Conservation (phyloP, 2,329 filamentous ascomycete species). For the Diaporthe citri region DNA sequence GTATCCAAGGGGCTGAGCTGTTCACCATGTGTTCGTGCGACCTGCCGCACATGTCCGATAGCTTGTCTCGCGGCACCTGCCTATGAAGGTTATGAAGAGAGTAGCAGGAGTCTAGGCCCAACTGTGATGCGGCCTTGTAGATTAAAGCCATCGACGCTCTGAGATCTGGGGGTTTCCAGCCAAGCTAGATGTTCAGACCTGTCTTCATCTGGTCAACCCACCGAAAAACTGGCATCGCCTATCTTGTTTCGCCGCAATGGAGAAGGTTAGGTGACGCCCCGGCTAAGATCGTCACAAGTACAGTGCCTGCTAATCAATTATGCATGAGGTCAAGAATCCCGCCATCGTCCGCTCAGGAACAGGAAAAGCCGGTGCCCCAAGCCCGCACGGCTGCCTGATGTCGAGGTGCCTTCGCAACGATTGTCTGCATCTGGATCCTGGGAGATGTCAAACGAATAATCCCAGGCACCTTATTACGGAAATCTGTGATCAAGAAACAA, state of each 20-base stretch:
- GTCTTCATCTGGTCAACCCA: not conserved
- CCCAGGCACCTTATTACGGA: not conserved
- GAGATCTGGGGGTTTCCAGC: not conserved
- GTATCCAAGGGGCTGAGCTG: not conserved
- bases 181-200: too few species aligned
- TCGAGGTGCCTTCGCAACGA: constrained; percentile 14
- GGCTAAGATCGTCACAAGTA: not conserved
- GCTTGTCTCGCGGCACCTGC: not conserved
- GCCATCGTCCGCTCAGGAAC: not conserved
- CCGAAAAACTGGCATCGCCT: not conserved
- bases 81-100: not conserved
- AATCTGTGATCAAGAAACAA: not conserved
- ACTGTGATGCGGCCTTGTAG: not conserved
- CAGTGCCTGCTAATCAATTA: not conserved
- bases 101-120: not conserved
- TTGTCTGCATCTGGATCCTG: constrained; percentile 13
- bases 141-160: not conserved
- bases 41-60: not conserved
- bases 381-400: constrained; percentile 21
- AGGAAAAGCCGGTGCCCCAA: not conserved
- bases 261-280: constrained; percentile 9
- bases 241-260: not conserved
- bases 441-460: not conserved
- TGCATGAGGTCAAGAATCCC: constrained; percentile 1
- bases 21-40: constrained; percentile 3